These are phyloP conservation scores for Nematocida sp. DNA, from an alignment of 371 early-diverging fungal species.

Conservation along the genomic window DNA sequence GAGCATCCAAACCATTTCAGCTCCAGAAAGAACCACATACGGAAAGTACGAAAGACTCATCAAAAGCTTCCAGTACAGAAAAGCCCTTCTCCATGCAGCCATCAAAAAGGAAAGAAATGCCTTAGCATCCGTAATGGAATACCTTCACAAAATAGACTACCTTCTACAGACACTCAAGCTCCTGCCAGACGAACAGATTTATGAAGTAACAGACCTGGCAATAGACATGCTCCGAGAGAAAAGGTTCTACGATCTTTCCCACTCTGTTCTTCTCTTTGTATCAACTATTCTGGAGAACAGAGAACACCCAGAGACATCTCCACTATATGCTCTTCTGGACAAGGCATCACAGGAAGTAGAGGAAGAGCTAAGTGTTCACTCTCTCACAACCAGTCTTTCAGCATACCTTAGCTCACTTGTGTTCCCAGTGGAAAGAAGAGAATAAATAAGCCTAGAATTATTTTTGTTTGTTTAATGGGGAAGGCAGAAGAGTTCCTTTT, in stretches of 20 bases:
- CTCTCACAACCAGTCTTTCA: not conserved
- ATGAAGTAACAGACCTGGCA: not conserved
- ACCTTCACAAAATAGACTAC: constrained; percentile 8
- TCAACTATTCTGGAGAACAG: not conserved
- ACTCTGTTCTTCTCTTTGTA: constrained; percentile 2
- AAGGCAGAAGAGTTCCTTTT: constrained; percentile 17
- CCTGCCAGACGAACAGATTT: constrained; percentile 25
- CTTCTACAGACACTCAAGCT: not conserved
- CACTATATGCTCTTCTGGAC: constrained; percentile 15
- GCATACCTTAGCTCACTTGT: not conserved
- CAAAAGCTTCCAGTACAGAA: constrained; percentile 30
- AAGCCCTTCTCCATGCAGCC: constrained; percentile 5
- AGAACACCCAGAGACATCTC: not conserved
- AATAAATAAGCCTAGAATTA: constrained; percentile 18
- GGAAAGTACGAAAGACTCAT: constrained; percentile 20
- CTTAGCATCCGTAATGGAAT: constrained; percentile 9
- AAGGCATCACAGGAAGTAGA: constrained; percentile 30
- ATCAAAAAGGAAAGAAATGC: not conserved
- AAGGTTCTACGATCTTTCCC: constrained; percentile 1
- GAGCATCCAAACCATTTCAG: not conserved
- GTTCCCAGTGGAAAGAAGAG: not conserved
- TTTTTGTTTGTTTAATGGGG: constrained; percentile 45
- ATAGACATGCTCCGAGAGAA: constrained; percentile 30
- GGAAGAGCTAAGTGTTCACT: constrained; percentile 27
- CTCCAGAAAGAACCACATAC: not conserved